These are phyloP conservation scores for Penicillium ochrochloron DNA, from an alignment of 495 filamentous ascomycete genomes.

Conservation along the genomic window DNA sequence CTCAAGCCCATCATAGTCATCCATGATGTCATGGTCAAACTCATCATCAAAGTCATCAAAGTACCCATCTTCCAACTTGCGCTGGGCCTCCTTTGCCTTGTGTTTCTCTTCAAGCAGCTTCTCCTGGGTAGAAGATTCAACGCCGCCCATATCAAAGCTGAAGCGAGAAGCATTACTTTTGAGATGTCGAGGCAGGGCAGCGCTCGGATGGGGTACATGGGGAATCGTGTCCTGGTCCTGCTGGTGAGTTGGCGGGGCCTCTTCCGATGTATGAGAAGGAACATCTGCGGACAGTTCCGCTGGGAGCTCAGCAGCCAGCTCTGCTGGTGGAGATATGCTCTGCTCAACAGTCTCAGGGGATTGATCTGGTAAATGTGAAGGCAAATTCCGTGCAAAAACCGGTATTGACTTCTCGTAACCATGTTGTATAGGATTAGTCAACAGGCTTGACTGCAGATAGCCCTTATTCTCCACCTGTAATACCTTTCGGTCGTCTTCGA, in stretches of 20 bases:
- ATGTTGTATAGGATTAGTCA: slow-evolving; percentile 42
- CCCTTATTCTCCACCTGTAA: slow-evolving; percentile 55
- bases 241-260: slow-evolving; percentile 12
- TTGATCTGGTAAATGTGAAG: slow-evolving; percentile 43
- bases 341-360: slow-evolving; percentile 21
- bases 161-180: slow-evolving; percentile 88
- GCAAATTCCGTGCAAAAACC: slow-evolving; percentile 57
- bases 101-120: slow-evolving; percentile 84
- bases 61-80: slow-evolving; percentile 48
- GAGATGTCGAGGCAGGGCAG: slow-evolving; percentile 69
- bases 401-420: slow-evolving; percentile 48
- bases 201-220: slow-evolving; percentile 44
- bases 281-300: slow-evolving; percentile 4
- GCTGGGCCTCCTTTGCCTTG: slow-evolving; percentile 66
- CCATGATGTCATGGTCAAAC: slow-evolving; percentile 69
- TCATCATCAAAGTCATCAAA: slow-evolving; percentile 60
- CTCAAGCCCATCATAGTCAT: slow-evolving; percentile 74
- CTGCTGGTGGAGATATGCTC: neutral
- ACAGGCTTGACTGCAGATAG: slow-evolving; percentile 50
- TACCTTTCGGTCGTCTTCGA: slow-evolving; percentile 61
- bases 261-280: slow-evolving; percentile 10
- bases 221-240: slow-evolving; percentile 45
- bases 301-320: slow-evolving; percentile 18
- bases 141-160: slow-evolving; percentile 83
- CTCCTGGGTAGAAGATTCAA: slow-evolving; percentile 80